A percentile compares a stretch with the other conserved stretches of the same genome.
Conservation (phyloP, 768 basidiomycete genomes). For the Amanita thiersii region DNA sequence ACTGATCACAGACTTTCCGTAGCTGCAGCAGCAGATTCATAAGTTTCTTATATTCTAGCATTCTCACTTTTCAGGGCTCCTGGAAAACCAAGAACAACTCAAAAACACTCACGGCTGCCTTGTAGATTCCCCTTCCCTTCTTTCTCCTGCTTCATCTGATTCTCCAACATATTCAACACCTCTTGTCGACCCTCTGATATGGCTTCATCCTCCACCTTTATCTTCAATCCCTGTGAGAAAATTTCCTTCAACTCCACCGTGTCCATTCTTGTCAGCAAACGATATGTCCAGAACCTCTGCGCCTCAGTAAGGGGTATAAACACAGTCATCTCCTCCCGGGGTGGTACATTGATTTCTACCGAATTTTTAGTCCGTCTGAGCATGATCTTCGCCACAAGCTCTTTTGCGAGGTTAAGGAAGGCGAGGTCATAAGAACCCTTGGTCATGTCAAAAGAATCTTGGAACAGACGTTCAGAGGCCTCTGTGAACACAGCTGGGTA, state of each 20-base stretch:
- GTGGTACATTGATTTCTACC: constrained; percentile 40
- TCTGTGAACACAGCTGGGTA: constrained; percentile 45
- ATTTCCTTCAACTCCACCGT: constrained; percentile 38
- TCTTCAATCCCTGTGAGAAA: constrained; percentile 23
- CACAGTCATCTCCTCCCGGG: constrained; percentile 47
- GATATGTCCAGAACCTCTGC: constrained; percentile 56
- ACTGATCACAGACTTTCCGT: constrained; percentile 66
- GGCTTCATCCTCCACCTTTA: constrained; percentile 15
- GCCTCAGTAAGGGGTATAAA: constrained; percentile 51
- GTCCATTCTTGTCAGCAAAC: constrained; percentile 46
- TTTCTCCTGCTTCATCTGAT: constrained; percentile 27
- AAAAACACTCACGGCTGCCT: constrained; percentile 16
- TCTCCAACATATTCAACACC: constrained; percentile 28
- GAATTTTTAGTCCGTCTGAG: constrained; percentile 50
- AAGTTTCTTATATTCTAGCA: constrained; percentile 33
- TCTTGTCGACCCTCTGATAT: constrained; percentile 29
- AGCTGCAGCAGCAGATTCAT: constrained; percentile 71
- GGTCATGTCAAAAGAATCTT: constrained; percentile 43
- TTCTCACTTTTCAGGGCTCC: constrained; percentile 19
- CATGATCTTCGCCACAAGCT: constrained; percentile 45
- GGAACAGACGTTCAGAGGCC: constrained; percentile 39
- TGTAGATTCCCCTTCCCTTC: constrained; percentile 10
- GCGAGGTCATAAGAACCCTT: constrained; percentile 42
- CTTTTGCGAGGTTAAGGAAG: constrained; percentile 39
- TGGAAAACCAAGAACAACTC: neutral